phyloP scores from a whole-genome alignment of 768 basidiomycete genomes.

The Termitomyces heimii region DNA sequence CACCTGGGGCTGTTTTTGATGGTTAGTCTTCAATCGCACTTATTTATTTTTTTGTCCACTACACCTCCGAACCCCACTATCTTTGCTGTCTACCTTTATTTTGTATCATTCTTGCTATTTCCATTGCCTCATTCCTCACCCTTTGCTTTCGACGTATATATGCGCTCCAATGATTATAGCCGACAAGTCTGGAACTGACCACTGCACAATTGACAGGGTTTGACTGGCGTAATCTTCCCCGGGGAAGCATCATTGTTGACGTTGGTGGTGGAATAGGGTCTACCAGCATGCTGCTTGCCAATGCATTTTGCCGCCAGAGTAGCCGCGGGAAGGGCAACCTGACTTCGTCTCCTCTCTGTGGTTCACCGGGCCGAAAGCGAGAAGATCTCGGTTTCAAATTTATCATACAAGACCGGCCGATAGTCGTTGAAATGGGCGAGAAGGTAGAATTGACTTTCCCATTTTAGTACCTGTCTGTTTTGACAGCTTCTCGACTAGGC shows the following conservation, averaged over 20 bases:
- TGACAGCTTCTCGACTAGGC: constrained; percentile 24
- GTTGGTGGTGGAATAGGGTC: constrained; percentile 68
- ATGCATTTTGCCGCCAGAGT: constrained; percentile 21
- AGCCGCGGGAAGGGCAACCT: not conserved
- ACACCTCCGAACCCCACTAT: not conserved
- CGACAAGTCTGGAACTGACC: not conserved
- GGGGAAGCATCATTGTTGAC: constrained; percentile 52
- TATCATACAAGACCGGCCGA: constrained; percentile 56
- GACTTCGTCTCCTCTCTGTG: not conserved
- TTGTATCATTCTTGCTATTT: not conserved
- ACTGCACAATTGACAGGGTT: constrained; percentile 34
- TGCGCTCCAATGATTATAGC: not conserved
- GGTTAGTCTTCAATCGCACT: constrained; percentile 28
- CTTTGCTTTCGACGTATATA: constrained; percentile 1
- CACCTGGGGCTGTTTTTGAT: constrained; percentile 49
- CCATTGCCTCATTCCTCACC: not conserved
- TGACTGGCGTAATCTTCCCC: constrained; percentile 47
- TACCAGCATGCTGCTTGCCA: constrained; percentile 32
- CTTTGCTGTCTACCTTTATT: not conserved
- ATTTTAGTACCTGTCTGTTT: not conserved
- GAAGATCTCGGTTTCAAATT: constrained; percentile 31
- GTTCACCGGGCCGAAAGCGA: constrained; percentile 10
- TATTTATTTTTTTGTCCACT: not conserved
- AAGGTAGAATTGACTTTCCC: constrained; percentile 30
- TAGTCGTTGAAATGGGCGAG: constrained; percentile 47